Conservation (phyloP, 2,329 filamentous ascomycete genomes). For the Botrytis galanthina region DNA sequence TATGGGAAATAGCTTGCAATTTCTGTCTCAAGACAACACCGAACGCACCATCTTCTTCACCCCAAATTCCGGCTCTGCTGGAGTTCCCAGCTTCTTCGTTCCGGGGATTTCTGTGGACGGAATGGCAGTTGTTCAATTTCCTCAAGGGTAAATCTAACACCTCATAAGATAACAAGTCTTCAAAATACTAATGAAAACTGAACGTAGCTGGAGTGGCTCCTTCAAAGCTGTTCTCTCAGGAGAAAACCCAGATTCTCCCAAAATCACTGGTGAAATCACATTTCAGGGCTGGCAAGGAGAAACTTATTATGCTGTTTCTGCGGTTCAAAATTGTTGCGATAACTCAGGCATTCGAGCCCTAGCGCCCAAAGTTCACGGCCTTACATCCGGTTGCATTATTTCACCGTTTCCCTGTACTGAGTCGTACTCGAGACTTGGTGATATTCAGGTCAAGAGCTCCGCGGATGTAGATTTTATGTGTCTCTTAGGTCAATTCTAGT, state of each 20-base stretch:
- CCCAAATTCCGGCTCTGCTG: neutral
- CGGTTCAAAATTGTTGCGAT: neutral
- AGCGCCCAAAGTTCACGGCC: accelerated
- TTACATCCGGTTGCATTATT: neutral
- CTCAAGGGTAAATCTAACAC: neutral
- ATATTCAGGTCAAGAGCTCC: neutral
- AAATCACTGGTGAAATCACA: neutral
- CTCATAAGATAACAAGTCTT: neutral
- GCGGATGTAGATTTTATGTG: neutral
- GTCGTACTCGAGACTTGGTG: neutral
- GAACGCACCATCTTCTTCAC: neutral
- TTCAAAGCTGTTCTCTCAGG: neutral
- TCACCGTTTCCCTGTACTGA: neutral
- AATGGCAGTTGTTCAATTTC: neutral
- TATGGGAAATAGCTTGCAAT: neutral
- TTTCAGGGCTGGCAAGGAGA: neutral
- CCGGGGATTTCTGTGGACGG: accelerated
- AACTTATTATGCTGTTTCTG: neutral
- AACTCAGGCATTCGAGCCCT: neutral
- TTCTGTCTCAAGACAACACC: neutral
- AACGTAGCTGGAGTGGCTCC: neutral
- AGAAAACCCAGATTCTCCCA: neutral
- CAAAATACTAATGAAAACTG: neutral
- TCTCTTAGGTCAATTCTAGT: neutral
- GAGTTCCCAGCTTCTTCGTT: neutral